Evolutionary conservation across 2,329 filamentous ascomycete species (phyloP), one percentile per base, ranked within the genome.

Genomic region (Fusarium sp.): DNA sequence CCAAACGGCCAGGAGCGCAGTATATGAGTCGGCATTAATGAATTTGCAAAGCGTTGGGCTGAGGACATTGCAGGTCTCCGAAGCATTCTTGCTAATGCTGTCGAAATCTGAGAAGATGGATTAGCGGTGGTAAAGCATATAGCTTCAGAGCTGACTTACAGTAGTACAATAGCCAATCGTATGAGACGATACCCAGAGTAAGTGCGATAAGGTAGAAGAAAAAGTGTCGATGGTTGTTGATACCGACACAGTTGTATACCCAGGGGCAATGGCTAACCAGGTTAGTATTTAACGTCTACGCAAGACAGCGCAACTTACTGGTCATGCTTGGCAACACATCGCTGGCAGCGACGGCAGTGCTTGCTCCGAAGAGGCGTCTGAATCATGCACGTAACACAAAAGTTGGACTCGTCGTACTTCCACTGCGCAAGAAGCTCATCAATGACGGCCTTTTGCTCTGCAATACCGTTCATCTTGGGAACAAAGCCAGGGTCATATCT

Each of bases 181-280:
- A 91, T 3, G 88, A 74, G 4, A 92, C 69, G 36, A 98, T 91
- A 31, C 94, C 94, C 17, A 92, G 68, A 56, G 94, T 92, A 66
- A 99, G 82, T 74, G 82, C 90, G 42, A 97, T 82, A 18, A 99
- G 87, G 78, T 98, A 99, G 50, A 98, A 83, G 75, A 98, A 92
- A 80, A 99, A 99, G 73, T 98, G 95, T 15, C 96, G 91, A 76
- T 98, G 92, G 78, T 98, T 99, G 82, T 98, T 98, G 68, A 96
- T 88, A 43, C 93, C 96, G 42, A 99, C 89, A 75, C 96, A 99
- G 80, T 98, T 98, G 81, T 97, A 92, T 24, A 98, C 93, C 96
- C 96, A 99, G 0, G 96, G 96, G 76, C 96, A 99, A 78, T 99
- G 96, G 76, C 94, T 97, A 31, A 18, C 13, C 15, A 7, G 56